Evolutionary conservation across 768 basidiomycete genomes (phyloP), one percentile per base, ranked within the genome.

Genomic region (Agrocybe praecox): DNA sequence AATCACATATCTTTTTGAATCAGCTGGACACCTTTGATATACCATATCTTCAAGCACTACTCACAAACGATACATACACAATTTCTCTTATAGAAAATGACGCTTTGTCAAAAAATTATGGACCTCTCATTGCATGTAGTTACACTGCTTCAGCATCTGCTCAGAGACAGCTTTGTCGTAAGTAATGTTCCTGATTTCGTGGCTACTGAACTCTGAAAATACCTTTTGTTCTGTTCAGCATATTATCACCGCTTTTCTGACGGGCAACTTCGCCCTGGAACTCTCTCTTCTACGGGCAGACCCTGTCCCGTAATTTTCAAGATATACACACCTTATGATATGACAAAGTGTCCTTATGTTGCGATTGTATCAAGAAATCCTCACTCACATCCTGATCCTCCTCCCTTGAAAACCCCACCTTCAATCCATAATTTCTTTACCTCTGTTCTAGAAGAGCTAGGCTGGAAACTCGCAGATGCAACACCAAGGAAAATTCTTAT

Each of bases 391-490:
- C 36, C 12, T 4, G n/a, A 15, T 5, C 36, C 36, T 15, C n/a
- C 36, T 15, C 36, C 36, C 6, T 14, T 40, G 6, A 40, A 40
- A n/a, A 40, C 36, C 36, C 36, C 36, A 36, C 60, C 61, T 10
- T 24, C 40, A 0, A 33, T 63, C 17, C 33, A 57, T 0, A 49
- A 57, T 18, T 22, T 62, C 2, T 65, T 69, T 17, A 2, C 36
- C 15, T 48, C 52, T 2, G 19, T 69, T 12, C 42, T 70, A 7
- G 40, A 49, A 3, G 44, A 52, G 6, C 43, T 70, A 47, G 62
- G 55, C 6, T 70, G 69, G 69, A 60, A 61, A 50, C 65, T 70
- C 0, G 66, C 66, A 0, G 69, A 70, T 53, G 63, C 66, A n/a
- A 70, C 69, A 11, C 69, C 69, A 15, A 55, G 63, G 17, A 61